These are phyloP conservation scores for Globisporangium perplexum DNA, from an alignment of 352 stramenopile species.

Conservation along the genomic window DNA sequence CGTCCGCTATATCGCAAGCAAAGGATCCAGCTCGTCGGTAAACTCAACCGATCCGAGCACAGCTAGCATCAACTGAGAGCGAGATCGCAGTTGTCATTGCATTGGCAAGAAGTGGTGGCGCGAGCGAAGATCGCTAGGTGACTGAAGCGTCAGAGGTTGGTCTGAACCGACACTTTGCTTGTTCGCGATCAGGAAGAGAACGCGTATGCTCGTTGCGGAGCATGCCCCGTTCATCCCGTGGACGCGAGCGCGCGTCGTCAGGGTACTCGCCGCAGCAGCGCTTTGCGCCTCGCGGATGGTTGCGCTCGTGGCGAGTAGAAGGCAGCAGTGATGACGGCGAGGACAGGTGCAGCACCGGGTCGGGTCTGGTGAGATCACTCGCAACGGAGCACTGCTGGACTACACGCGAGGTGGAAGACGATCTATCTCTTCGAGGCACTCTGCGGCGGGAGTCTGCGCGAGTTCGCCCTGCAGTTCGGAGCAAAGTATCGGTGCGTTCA, in stretches of 20 bases:
- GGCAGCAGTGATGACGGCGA: neutral
- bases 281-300: neutral
- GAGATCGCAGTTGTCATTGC: too few relatives aligned
- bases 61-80: neutral
- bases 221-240: neutral
- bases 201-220: neutral
- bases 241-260: neutral
- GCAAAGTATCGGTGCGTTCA: conserved; percentile 1
- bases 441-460: neutral
- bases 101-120: too few relatives aligned
- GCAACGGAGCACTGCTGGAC: neutral
- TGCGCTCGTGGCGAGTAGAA: conserved; percentile 5
- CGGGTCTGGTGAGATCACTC: neutral
- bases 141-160: neutral
- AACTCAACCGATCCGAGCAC: neutral
- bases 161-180: neutral
- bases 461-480: neutral
- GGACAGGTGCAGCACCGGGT: neutral
- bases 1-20: conserved; percentile 23
- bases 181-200: neutral
- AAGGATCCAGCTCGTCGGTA: neutral
- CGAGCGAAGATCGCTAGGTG: neutral
- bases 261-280: neutral
- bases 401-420: neutral
- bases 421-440: neutral